A percentile compares a stretch with the other conserved stretches of the same genome.
Conservation (phyloP, 768 basidiomycete species). For the Leucocoprinus sp. region DNA sequence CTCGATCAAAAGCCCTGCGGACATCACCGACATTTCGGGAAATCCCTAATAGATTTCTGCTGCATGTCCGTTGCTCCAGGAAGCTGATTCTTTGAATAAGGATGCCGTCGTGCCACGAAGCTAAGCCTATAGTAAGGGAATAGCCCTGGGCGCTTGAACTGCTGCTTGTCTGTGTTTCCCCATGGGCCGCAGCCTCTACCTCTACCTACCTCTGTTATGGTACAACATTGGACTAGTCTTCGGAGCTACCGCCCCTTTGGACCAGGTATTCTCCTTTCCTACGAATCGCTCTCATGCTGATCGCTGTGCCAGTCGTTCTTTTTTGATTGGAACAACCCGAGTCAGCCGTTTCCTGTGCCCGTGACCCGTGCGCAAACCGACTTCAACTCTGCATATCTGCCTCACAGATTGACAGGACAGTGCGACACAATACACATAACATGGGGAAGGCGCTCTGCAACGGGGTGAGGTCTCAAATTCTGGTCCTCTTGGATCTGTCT, state of each 20-base stretch:
- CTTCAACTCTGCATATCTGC: background rate
- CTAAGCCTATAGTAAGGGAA: no score
- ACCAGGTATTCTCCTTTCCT: conserved; percentile 18
- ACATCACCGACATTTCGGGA: no score
- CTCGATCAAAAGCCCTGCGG: background rate
- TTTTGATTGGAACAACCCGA: conserved; percentile 31
- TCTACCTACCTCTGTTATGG: background rate
- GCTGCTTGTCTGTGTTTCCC: background rate
- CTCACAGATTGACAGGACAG: conserved; percentile 25
- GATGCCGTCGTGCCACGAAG: no score
- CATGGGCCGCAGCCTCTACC: background rate
- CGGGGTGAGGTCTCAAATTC: conserved; percentile 25
- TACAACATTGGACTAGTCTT: background rate
- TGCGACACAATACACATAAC: conserved; percentile 35
- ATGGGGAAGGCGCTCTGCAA: conserved; percentile 31
- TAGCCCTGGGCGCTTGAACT: no score
- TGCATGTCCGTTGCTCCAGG: no score
- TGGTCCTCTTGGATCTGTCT: conserved; percentile 3
- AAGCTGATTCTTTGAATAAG: no score
- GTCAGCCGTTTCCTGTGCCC: conserved; percentile 29
- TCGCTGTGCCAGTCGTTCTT: conserved; percentile 29
- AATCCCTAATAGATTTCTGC: no score
- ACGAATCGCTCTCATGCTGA: background rate
- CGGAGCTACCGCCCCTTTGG: conserved; percentile 14
- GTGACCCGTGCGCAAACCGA: conserved; percentile 26